Percentiles rank a stretch among this genome's conserved stretches.
These are phyloP conservation scores for Lentinula lateritia DNA, from an alignment of 768 basidiomycete species.

Conservation along the genomic window DNA sequence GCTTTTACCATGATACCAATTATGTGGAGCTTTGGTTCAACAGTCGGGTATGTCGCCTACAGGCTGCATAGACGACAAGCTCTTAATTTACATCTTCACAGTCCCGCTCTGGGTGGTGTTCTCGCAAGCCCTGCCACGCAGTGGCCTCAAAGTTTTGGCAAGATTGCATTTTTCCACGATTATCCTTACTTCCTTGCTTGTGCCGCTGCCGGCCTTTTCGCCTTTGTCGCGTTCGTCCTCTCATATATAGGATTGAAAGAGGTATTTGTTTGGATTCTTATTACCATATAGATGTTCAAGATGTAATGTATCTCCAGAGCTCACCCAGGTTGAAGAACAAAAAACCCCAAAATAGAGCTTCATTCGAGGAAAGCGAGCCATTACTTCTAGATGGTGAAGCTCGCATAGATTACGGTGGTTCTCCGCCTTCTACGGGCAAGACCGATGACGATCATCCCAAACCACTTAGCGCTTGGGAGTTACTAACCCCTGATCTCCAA, in stretches of 20 bases:
- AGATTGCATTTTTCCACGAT: slow-evolving; percentile 16
- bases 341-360: background rate
- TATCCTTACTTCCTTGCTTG: slow-evolving; percentile 35
- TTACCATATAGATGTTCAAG: too few relatives aligned
- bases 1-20: slow-evolving; percentile 22
- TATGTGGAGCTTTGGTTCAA: slow-evolving; percentile 19
- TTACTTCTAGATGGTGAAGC: background rate
- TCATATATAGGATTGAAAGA: slow-evolving; percentile 21
- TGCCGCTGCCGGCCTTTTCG: slow-evolving; percentile 17
- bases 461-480: slow-evolving; percentile 12
- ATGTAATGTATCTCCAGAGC: background rate
- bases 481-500: slow-evolving; percentile 20
- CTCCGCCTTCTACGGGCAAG: slow-evolving; percentile 1
- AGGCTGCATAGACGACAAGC: background rate
- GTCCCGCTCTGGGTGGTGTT: slow-evolving; percentile 25
- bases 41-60: slow-evolving; percentile 15
- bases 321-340: background rate
- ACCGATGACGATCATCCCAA: background rate
- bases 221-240: slow-evolving; percentile 17
- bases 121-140: slow-evolving; percentile 22
- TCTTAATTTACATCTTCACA: slow-evolving; percentile 2
- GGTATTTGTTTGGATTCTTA: slow-evolving; percentile 8
- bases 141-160: slow-evolving; percentile 22
- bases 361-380: background rate
- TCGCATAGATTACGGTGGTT: background rate